Conservation (phyloP, 495 filamentous ascomycete genomes). For the Tuber calosporum region DNA sequence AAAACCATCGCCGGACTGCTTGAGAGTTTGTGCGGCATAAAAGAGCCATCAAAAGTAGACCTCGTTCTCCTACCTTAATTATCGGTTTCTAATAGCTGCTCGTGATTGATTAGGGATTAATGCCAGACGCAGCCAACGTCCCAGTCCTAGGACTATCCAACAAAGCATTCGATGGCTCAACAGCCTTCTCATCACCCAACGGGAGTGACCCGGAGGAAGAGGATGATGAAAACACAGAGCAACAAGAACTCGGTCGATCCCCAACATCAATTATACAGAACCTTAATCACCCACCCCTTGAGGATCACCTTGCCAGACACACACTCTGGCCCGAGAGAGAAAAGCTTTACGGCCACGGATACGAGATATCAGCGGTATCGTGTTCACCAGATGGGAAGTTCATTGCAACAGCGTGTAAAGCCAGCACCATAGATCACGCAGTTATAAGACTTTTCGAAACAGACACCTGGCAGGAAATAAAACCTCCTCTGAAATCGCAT, state of each 20-base stretch:
- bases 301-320: conserved; percentile 81
- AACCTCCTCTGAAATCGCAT: conserved; percentile 71
- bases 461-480: conserved; percentile 75
- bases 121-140: conserved; percentile 84
- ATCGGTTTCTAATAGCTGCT: conserved; percentile 10
- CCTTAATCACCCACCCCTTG: conserved; percentile 66
- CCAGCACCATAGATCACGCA: conserved; percentile 85
- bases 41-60: conserved; percentile 35
- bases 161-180: conserved; percentile 61
- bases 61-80: neutral
- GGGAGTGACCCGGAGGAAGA: conserved; percentile 50
- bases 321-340: conserved; percentile 94
- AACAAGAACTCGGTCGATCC: conserved; percentile 42
- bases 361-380: conserved; percentile 90
- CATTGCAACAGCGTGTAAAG: conserved; percentile 89
- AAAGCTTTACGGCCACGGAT: conserved; percentile 98
- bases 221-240: conserved; percentile 41
- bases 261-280: conserved; percentile 46
- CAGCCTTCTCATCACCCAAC: conserved; percentile 48
- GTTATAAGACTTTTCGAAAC: conserved; percentile 88
- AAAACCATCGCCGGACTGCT: conserved; percentile 72
- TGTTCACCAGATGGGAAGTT: conserved; percentile 63
- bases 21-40: conserved; percentile 57
- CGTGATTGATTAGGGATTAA: conserved; percentile 40
- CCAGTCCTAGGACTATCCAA: conserved; percentile 94